Conservation (phyloP, 257 asterid genomes). For the Lycium ferocissimum region DNA sequence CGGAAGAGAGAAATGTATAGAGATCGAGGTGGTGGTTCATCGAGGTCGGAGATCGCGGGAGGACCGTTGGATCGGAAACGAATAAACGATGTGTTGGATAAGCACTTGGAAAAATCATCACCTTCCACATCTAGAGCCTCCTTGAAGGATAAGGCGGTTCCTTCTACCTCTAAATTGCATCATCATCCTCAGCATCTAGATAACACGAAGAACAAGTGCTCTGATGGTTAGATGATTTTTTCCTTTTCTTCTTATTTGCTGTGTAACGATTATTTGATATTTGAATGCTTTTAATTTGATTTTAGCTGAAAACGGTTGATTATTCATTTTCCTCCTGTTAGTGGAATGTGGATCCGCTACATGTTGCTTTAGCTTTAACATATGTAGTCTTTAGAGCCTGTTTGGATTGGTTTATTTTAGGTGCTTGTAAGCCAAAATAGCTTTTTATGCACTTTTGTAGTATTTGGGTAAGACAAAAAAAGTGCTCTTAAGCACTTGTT, state of each 20-base stretch:
- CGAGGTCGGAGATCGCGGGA: conserved; percentile 69
- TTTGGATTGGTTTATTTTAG: too few species aligned
- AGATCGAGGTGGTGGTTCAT: conserved; percentile 73
- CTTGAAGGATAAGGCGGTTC: conserved; percentile 57
- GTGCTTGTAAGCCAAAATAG: too few species aligned
- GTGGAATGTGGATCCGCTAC: conserved; percentile 23
- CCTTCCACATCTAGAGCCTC: conserved; percentile 79
- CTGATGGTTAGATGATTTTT: conserved; percentile 60
- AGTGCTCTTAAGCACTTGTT: too few species aligned
- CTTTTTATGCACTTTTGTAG: too few species aligned
- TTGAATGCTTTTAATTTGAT: not conserved
- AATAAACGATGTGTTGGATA: conserved; percentile 91
- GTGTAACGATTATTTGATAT: not conserved
- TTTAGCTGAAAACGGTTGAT: not conserved
- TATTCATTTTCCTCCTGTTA: not conserved
- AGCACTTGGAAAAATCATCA: conserved; percentile 89
- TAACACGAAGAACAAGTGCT: conserved; percentile 62
- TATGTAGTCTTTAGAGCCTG: not conserved
- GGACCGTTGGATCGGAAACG: conserved; percentile 96
- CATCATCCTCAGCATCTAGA: conserved; percentile 54
- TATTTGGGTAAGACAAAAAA: too few species aligned
- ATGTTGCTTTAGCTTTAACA: not conserved
- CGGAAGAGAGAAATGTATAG: conserved; percentile 56
- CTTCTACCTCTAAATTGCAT: conserved; percentile 60
- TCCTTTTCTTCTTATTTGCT: not conserved